These are phyloP conservation scores for Hemileccinum impolitum DNA, from an alignment of 768 basidiomycete species.

Conservation along the genomic window DNA sequence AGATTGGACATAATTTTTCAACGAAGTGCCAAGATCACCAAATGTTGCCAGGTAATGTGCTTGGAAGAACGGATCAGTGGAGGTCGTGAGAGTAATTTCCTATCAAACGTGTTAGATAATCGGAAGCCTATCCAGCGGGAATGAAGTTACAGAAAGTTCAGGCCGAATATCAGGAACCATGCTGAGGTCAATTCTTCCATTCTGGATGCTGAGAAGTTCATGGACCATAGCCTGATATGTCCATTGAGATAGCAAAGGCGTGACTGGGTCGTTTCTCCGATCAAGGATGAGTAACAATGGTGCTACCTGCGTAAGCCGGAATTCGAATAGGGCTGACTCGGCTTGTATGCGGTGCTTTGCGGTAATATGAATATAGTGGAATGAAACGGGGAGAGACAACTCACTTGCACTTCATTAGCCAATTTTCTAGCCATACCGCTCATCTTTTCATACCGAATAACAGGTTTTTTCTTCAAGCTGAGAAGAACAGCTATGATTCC, in stretches of 20 bases:
- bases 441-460: constrained; percentile 93
- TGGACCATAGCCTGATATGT: constrained; percentile 99
- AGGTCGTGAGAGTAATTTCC: constrained; percentile 92
- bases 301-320: constrained; percentile 81
- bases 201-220: constrained; percentile 88
- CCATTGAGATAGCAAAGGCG: constrained; percentile 95
- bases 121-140: constrained; percentile 1
- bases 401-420: constrained; percentile 80
- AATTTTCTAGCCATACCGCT: constrained; percentile 89
- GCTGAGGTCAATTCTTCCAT: constrained; percentile 85
- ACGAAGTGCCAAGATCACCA: constrained; percentile 89
- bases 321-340: constrained; percentile 87
- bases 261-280: constrained; percentile 94
- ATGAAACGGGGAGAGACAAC: neutral
- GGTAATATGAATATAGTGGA: constrained; percentile 6
- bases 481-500: constrained; percentile 83
- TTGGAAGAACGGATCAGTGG: constrained; percentile 93
- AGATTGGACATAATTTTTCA: constrained; percentile 91
- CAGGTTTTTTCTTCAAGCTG: constrained; percentile 93
- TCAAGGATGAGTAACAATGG: constrained; percentile 92
- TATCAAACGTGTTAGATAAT: constrained; percentile 30
- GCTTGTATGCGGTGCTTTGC: constrained; percentile 72
- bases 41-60: constrained; percentile 89
- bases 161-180: constrained; percentile 81
- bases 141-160: constrained; percentile 70